A percentile compares a stretch with the other conserved stretches of the same genome.
phyloP scores from a whole-genome alignment of 257 asterid genomes.

The Dorcoceras hygrometricum region DNA sequence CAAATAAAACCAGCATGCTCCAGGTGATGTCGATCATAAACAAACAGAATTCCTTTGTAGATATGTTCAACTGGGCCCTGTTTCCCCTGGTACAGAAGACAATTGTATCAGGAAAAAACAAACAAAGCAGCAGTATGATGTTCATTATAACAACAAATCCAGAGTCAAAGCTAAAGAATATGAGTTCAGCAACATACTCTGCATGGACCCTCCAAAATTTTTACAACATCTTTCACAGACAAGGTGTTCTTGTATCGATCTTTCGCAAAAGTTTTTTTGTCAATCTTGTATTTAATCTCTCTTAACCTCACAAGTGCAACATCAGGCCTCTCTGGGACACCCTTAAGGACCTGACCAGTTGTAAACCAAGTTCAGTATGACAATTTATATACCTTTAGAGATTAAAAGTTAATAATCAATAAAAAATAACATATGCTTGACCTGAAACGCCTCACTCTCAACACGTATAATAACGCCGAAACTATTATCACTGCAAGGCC shows the following conservation, averaged over 20 bases:
- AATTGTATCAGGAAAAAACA: slow-evolving; percentile 18
- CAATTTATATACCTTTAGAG: slow-evolving; percentile 7
- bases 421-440: slow-evolving; percentile 28
- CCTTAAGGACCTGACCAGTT: slow-evolving; percentile 77
- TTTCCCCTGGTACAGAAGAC: slow-evolving; percentile 53
- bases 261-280: slow-evolving; percentile 57
- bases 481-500: slow-evolving; percentile 72
- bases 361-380: slow-evolving; percentile 27
- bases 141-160: not conserved
- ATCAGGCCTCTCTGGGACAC: slow-evolving; percentile 88
- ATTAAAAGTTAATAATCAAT: too few species aligned
- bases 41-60: slow-evolving; percentile 66
- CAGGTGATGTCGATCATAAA: slow-evolving; percentile 87
- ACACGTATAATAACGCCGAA: slow-evolving; percentile 94
- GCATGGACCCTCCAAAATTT: slow-evolving; percentile 88
- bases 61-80: slow-evolving; percentile 97
- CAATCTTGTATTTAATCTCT: slow-evolving; percentile 83
- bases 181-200: slow-evolving; percentile 44
- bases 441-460: slow-evolving; percentile 97
- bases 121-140: slow-evolving; percentile 3
- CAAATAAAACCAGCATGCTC: slow-evolving; percentile 99
- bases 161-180: slow-evolving; percentile 6
- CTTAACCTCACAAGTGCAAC: slow-evolving; percentile 90
- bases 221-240: slow-evolving; percentile 85
- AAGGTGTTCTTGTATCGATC: slow-evolving; percentile 70